phyloP scores from a whole-genome alignment of 2,329 filamentous ascomycete species.

The Neofusicoccum ribis region DNA sequence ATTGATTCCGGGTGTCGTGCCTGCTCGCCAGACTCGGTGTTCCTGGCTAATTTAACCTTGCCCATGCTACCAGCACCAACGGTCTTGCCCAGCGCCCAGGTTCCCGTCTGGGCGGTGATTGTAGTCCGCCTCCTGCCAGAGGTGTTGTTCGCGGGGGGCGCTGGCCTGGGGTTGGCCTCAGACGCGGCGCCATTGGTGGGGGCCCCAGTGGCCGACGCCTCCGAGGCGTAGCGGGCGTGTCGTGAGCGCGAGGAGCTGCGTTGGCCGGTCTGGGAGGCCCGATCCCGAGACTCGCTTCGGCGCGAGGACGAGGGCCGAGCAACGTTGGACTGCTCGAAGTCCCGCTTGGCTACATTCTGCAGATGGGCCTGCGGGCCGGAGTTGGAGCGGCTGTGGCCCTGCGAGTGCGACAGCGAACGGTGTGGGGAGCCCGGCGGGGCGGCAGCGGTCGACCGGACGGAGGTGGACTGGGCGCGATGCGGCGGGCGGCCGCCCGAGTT shows the following conservation, averaged over 20 bases:
- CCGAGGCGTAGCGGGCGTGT: constrained; percentile 48
- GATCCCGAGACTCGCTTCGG: constrained; percentile 66
- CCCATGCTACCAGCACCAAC: constrained; percentile 98
- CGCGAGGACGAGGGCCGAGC: constrained; percentile 57
- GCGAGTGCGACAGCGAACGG: constrained; percentile 38
- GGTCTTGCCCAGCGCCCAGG: constrained; percentile 94
- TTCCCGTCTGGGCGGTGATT: constrained; percentile 80
- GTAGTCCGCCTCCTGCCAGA: constrained; percentile 63
- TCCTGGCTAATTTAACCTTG: constrained; percentile 94
- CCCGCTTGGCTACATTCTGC: constrained; percentile 61
- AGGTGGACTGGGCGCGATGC: constrained; percentile 39
- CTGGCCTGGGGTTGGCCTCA: constrained; percentile 23
- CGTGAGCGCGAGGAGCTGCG: constrained; percentile 26
- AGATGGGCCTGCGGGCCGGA: constrained; percentile 48
- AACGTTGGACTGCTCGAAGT: constrained; percentile 72
- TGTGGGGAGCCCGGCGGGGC: constrained; percentile 32
- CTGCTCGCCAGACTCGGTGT: constrained; percentile 87
- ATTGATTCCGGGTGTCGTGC: constrained; percentile 50
- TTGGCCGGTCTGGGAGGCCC: constrained; percentile 44
- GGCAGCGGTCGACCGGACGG: constrained; percentile 28
- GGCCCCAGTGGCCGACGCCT: constrained; percentile 40
- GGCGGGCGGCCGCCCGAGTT: constrained; percentile 35
- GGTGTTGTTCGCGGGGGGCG: constrained; percentile 12
- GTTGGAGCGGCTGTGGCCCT: constrained; percentile 28
- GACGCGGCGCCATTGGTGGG: constrained; percentile 39